Conservation (phyloP, 352 stramenopile genomes). For the Globisporangium cylindrosporum region DNA sequence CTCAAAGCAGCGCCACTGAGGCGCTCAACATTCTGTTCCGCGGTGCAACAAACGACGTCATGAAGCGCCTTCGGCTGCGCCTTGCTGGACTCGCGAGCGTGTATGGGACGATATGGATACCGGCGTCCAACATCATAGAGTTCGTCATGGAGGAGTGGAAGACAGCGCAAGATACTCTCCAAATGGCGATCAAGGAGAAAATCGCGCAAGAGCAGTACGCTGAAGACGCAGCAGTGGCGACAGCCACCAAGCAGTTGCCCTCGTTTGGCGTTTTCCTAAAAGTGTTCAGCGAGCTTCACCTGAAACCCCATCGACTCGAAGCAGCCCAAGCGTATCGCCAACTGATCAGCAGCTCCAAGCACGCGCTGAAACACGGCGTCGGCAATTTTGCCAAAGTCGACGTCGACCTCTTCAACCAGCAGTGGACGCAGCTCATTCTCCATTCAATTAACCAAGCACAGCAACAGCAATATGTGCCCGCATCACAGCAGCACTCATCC, state of each 20-base stretch:
- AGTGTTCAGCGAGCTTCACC: conserved; percentile 29
- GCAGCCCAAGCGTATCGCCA: conserved; percentile 32
- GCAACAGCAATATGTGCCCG: conserved; percentile 28
- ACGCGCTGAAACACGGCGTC: background rate
- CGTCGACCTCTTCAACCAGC: conserved; percentile 22
- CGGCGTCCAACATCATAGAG: conserved; percentile 42
- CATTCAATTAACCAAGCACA: conserved; percentile 35
- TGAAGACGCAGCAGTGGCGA: background rate
- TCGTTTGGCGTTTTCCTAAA: conserved; percentile 26
- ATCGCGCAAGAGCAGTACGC: conserved; percentile 18
- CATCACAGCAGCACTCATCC: conserved; percentile 3
- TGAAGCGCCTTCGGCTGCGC: conserved; percentile 39
- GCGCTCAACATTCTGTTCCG: conserved; percentile 36
- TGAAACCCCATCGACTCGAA: conserved; percentile 31
- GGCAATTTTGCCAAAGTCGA: conserved; percentile 11
- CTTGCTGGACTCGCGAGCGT: conserved; percentile 43
- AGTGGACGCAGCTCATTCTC: conserved; percentile 32
- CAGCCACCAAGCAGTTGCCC: conserved; percentile 7
- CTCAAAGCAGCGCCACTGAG: conserved; percentile 40
- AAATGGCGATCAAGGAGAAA: conserved; percentile 23
- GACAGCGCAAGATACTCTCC: conserved; percentile 23
- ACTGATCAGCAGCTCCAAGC: conserved; percentile 20
- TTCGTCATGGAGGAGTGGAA: conserved; percentile 53
- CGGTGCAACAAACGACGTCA: conserved; percentile 31
- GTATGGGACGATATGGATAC: conserved; percentile 55